Conservation (phyloP, 2,329 filamentous ascomycete genomes). For the Colletotrichum siamense region DNA sequence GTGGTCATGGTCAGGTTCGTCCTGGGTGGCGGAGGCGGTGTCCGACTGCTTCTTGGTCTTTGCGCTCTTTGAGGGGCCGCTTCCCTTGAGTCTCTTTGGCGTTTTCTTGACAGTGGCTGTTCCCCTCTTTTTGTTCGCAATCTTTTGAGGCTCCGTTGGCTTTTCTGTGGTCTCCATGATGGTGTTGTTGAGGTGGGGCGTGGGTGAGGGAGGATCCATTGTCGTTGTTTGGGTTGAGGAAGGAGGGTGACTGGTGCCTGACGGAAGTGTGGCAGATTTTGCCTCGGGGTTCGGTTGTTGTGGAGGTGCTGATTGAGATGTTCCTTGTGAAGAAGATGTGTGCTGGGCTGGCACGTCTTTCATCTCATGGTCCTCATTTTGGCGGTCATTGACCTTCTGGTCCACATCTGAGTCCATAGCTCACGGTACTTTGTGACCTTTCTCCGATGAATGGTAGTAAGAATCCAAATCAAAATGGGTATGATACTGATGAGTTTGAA, state of each 20-base stretch:
- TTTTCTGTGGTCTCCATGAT: constrained; percentile 20
- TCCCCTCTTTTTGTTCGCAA: constrained; percentile 43
- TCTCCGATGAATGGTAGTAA: background rate
- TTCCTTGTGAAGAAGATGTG: background rate
- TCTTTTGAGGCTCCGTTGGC: constrained; percentile 8
- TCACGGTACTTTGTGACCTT: background rate
- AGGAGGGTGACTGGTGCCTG: constrained; percentile 5
- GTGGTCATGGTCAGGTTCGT: constrained; percentile 32
- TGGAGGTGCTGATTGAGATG: background rate
- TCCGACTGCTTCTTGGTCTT: constrained; percentile 34
- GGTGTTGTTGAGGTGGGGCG: constrained; percentile 25
- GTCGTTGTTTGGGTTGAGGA: constrained; percentile 32
- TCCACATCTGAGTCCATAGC: constrained; percentile 9
- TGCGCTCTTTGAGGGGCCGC: constrained; percentile 31
- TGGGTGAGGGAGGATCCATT: constrained; percentile 28
- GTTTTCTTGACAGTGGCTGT: constrained; percentile 49
- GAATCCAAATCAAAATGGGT: background rate
- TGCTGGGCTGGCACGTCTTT: constrained; percentile 5
- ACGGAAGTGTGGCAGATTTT: background rate
- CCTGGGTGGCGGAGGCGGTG: constrained; percentile 30
- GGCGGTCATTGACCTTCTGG: background rate
- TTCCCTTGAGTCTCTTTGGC: constrained; percentile 41
- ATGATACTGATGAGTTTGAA: background rate
- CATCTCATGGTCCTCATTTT: constrained; percentile 13
- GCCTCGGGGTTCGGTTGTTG: background rate